Evolutionary conservation across 176 grass and related monocot genomes (phyloP).

Genomic region (Chrysopogon serrulatus): DNA sequence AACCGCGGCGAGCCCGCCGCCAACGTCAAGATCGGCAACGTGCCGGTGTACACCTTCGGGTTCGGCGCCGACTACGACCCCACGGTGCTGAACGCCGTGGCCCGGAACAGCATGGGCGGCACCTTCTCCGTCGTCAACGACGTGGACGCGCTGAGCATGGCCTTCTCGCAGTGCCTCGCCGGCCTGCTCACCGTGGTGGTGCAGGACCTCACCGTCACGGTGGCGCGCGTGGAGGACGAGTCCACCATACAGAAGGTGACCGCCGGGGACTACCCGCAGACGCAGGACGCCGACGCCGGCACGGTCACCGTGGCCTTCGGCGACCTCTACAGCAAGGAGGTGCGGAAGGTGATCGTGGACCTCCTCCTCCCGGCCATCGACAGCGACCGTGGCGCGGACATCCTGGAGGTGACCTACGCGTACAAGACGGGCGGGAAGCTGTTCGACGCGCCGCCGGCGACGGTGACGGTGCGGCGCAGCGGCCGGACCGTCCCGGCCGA

Average conservation of each 20-base stretch:
- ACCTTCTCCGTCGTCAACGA: neutral
- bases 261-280: neutral
- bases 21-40: no score
- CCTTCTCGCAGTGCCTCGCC: neutral
- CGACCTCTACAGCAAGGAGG: conserved; percentile 17
- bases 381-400: neutral
- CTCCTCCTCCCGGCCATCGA: neutral
- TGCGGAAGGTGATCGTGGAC: neutral
- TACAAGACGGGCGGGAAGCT: neutral
- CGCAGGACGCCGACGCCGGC: neutral
- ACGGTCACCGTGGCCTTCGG: conserved; percentile 6
- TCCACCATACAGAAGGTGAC: neutral
- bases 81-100: neutral
- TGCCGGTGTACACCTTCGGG: neutral
- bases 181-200: neutral
- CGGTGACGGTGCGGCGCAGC: neutral
- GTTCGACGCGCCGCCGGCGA: neutral
- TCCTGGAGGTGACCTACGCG: neutral
- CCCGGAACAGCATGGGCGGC: neutral
- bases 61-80: conserved; percentile 8
- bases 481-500: neutral
- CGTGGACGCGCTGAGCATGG: neutral
- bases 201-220: neutral
- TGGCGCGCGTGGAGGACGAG: neutral
- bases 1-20: no score